A percentile compares a stretch with the other conserved stretches of the same genome.
These are phyloP conservation scores for Oxytropis ochrocephala DNA, from an alignment of 306 rosid genomes.

Conservation along the genomic window DNA sequence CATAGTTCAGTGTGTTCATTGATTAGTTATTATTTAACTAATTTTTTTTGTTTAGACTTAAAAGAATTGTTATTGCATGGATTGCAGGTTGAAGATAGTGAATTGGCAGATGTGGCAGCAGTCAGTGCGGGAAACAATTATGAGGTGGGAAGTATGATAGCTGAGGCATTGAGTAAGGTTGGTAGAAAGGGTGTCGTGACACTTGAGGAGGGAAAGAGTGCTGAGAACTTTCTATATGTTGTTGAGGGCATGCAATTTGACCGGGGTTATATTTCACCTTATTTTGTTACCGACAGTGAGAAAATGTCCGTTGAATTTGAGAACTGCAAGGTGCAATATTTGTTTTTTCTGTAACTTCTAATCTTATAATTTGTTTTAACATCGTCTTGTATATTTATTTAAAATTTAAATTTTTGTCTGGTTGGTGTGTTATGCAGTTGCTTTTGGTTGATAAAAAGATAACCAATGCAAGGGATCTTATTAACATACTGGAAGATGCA, in stretches of 20 bases:
- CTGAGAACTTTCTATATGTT: slow-evolving; percentile 84
- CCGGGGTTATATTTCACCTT: slow-evolving; percentile 95
- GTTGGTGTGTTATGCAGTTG: slow-evolving; percentile 50
- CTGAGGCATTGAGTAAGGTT: slow-evolving; percentile 97
- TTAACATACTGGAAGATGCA: slow-evolving; percentile 88
- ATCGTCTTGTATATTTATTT: neutral
- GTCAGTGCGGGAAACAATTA: slow-evolving; percentile 97
- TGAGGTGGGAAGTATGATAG: slow-evolving; percentile 94
- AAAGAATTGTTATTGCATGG: neutral
- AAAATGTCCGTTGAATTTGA: slow-evolving; percentile 95
- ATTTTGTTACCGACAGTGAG: slow-evolving; percentile 96
- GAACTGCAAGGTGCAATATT: slow-evolving; percentile 72
- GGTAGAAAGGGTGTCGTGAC: slow-evolving; percentile 99
- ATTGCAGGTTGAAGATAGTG: slow-evolving; percentile 93
- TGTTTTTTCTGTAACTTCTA: neutral
- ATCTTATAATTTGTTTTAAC: neutral
- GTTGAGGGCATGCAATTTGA: slow-evolving; percentile 99
- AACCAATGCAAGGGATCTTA: slow-evolving; percentile 87
- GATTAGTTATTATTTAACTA: neutral
- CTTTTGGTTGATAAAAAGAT: slow-evolving; percentile 93
- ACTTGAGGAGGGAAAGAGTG: slow-evolving; percentile 97
- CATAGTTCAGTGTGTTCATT: neutral
- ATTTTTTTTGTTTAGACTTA: neutral
- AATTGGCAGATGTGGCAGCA: slow-evolving; percentile 96
- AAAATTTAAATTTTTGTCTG: neutral